A percentile compares a stretch with the other conserved stretches of the same genome.
Evolutionary conservation across 1,139 yeast species (phyloP).

Genomic region (Blastobotrys raffinosifermentans): DNA sequence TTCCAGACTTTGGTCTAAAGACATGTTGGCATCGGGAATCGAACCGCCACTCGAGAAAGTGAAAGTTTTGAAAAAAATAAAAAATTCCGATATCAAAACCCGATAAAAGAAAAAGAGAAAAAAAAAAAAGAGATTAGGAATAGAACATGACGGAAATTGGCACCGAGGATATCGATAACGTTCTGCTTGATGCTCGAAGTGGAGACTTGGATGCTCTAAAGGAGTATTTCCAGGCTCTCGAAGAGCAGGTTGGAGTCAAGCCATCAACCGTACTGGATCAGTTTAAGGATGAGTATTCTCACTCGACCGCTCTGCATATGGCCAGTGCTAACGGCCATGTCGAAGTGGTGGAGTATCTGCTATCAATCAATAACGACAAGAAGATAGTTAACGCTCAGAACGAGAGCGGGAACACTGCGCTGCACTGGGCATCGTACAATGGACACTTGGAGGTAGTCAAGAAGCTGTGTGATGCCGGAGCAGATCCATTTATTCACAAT

Average conservation of each 20-base stretch:
- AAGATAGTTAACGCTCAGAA: constrained; percentile 52
- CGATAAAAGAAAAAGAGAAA: too few species aligned
- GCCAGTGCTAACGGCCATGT: constrained; percentile 91
- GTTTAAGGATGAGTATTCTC: constrained; percentile 58
- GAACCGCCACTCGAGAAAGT: too few species aligned
- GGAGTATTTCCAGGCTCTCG: constrained; percentile 48
- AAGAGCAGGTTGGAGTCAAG: constrained; percentile 13
- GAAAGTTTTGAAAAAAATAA: too few species aligned
- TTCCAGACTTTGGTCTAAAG: too few species aligned
- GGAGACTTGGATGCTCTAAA: constrained; percentile 76
- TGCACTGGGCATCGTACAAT: constrained; percentile 92
- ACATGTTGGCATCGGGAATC: too few species aligned
- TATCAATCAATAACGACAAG: constrained; percentile 39
- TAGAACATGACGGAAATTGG: too few species aligned
- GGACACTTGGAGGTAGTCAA: constrained; percentile 75
- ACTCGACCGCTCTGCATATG: constrained; percentile 82
- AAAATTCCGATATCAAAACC: too few species aligned
- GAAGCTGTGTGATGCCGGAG: constrained; percentile 65
- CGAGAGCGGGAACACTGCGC: constrained; percentile 82
- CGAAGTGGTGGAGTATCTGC: constrained; percentile 57
- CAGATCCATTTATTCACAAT: constrained; percentile 78
- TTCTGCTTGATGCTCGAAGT: constrained; percentile 75
- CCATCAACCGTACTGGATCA: constrained; percentile 17
- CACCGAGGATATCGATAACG: constrained; percentile 82
- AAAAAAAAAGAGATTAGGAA: too few species aligned